Conservation (phyloP, 805 yeast species). For the Dipodascus geniculatus region DNA sequence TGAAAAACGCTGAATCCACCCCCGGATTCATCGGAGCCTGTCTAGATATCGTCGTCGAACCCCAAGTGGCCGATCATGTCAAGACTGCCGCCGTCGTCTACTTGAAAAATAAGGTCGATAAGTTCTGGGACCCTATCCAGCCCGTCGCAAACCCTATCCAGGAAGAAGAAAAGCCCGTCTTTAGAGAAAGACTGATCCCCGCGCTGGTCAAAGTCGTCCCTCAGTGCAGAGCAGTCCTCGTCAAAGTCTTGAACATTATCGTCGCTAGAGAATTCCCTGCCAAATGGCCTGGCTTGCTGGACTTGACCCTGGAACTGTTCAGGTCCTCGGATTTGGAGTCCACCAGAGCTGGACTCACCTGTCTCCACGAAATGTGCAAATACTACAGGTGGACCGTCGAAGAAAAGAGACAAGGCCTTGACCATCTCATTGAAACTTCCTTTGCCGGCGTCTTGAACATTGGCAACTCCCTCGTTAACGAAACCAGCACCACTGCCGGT, state of each 20-base stretch:
- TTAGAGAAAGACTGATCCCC: conserved; percentile 56
- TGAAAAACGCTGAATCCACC: conserved; percentile 40
- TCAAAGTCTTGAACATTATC: conserved; percentile 38
- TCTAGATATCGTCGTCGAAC: conserved; percentile 54
- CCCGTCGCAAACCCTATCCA: conserved; percentile 35
- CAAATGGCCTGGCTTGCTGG: conserved; percentile 44
- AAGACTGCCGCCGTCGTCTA: conserved; percentile 70
- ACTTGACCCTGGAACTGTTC: conserved; percentile 35
- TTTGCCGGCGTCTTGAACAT: conserved; percentile 58
- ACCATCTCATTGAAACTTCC: conserved; percentile 40
- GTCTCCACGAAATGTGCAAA: conserved; percentile 59
- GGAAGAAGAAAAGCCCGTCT: conserved; percentile 59
- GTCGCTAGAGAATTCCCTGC: conserved; percentile 39
- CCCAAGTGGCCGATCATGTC: conserved; percentile 38
- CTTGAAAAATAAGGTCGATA: conserved; percentile 61
- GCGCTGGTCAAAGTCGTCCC: conserved; percentile 42
- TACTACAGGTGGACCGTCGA: conserved; percentile 63
- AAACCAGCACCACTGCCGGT: conserved; percentile 37
- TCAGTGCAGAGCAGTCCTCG: conserved; percentile 31
- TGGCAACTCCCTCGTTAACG: conserved; percentile 42
- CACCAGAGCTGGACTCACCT: conserved; percentile 56
- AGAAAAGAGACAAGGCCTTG: conserved; percentile 39
- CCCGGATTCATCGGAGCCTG: conserved; percentile 79
- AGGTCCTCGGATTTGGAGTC: conserved; percentile 31
- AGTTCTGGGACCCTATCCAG: conserved; percentile 42